Conservation (phyloP, 1,139 yeast genomes). For the Taphrina flavorubra region DNA sequence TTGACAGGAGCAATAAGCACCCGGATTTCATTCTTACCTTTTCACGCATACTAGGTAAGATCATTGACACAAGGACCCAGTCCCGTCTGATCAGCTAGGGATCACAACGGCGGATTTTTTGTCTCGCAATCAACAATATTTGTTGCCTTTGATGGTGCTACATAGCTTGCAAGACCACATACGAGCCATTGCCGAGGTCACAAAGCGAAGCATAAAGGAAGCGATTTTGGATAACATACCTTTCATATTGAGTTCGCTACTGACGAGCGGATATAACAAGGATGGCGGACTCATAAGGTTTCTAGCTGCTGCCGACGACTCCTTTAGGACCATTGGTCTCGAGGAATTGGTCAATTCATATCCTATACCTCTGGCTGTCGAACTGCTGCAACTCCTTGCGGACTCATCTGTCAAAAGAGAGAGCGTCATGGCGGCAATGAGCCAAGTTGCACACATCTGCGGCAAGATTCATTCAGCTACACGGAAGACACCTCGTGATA, state of each 20-base stretch:
- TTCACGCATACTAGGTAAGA: constrained; percentile 62
- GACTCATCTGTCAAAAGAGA: constrained; percentile 35
- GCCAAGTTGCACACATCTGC: constrained; percentile 36
- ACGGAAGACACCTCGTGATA: constrained; percentile 46
- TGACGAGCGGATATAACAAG: constrained; percentile 57
- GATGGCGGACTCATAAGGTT: constrained; percentile 60
- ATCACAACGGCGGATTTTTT: constrained; percentile 68
- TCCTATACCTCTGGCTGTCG: constrained; percentile 50
- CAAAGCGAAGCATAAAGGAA: constrained; percentile 47
- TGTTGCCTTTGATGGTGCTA: constrained; percentile 76
- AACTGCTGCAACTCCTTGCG: constrained; percentile 50
- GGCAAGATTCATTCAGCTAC: constrained; percentile 20
- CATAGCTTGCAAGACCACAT: constrained; percentile 68
- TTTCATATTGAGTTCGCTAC: constrained; percentile 57
- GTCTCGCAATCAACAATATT: constrained; percentile 70
- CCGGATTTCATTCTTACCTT: constrained; percentile 53
- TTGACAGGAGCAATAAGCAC: constrained; percentile 78
- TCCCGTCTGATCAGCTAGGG: constrained; percentile 68
- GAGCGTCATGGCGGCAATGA: constrained; percentile 35
- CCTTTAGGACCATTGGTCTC: constrained; percentile 54
- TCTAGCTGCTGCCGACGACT: constrained; percentile 60
- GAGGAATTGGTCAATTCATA: constrained; percentile 56
- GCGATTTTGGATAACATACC: constrained; percentile 53
- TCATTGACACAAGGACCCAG: constrained; percentile 62
- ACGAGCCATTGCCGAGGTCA: constrained; percentile 60